Conservation (phyloP, 768 basidiomycete species). For the Serpula lacrymans region DNA sequence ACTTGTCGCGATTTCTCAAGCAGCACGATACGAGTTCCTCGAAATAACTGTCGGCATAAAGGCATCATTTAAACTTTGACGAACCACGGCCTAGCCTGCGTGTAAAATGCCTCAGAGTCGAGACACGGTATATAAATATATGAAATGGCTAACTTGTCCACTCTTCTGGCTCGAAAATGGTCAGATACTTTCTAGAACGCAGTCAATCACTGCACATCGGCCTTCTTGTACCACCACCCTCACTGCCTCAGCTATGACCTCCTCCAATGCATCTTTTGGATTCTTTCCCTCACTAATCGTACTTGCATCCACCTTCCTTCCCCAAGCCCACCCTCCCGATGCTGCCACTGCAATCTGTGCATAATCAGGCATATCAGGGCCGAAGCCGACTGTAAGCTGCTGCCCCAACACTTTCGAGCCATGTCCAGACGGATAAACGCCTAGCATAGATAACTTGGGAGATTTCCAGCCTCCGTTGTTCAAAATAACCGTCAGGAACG, state of each 20-base stretch:
- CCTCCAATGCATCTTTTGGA: conserved; percentile 22
- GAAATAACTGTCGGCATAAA: no score
- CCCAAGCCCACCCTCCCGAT: conserved; percentile 66
- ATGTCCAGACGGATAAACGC: conserved; percentile 56
- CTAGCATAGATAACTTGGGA: conserved; percentile 62
- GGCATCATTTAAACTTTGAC: no score
- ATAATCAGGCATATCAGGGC: conserved; percentile 59
- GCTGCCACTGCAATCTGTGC: conserved; percentile 63
- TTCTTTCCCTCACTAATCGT: conserved; percentile 21
- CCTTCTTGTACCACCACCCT: conserved; percentile 53
- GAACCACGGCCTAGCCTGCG: no score
- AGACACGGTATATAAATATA: no score
- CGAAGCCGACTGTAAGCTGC: conserved; percentile 61
- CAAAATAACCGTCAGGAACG: conserved; percentile 65
- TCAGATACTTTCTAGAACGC: conserved; percentile 45
- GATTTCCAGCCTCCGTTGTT: conserved; percentile 75
- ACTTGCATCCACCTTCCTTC: conserved; percentile 33
- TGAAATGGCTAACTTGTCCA: not conserved
- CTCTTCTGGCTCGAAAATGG: not conserved
- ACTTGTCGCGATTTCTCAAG: no score
- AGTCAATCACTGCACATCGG: conserved; percentile 65
- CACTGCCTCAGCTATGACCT: conserved; percentile 46
- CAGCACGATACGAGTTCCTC: no score
- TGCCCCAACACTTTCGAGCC: conserved; percentile 44
- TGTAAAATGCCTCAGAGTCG: no score